A percentile compares a stretch with the other conserved stretches of the same genome.
These are phyloP conservation scores for Acorus calamus DNA, from an alignment of 106 monocot species.

Conservation along the genomic window DNA sequence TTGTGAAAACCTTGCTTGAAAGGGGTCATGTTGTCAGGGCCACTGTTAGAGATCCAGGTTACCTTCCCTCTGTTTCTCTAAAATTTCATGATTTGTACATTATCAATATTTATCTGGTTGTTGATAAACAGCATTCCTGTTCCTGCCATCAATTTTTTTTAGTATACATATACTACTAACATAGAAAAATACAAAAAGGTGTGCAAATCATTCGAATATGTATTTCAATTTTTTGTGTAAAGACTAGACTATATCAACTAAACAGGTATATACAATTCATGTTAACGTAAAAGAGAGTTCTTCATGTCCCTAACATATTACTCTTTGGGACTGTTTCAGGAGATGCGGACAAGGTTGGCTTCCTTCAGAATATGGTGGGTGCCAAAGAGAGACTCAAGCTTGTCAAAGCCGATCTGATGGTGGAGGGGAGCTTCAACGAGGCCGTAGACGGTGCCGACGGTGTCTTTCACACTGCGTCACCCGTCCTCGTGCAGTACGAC, in stretches of 20 bases:
- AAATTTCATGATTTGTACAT: no score
- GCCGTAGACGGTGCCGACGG: conserved; percentile 76
- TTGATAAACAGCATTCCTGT: no score
- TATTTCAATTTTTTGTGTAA: no score
- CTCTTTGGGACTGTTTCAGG: conserved; percentile 6
- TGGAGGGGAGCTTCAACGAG: conserved; percentile 69
- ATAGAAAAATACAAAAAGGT: no score
- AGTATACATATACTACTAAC: background rate
- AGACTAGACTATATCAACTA: background rate
- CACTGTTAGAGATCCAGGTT: conserved; percentile 82
- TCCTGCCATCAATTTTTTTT: background rate
- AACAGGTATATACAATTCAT: background rate
- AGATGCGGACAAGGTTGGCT: conserved; percentile 57
- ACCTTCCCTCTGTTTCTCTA: background rate
- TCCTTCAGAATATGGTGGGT: conserved; percentile 48
- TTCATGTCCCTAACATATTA: background rate
- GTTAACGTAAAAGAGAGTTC: no score
- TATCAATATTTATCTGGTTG: no score
- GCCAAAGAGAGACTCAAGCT: conserved; percentile 68
- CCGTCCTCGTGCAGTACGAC: conserved; percentile 33
- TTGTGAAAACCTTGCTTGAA: conserved; percentile 47
- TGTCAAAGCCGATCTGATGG: conserved; percentile 65
- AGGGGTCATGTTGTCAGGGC: conserved; percentile 68
- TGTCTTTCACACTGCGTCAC: conserved; percentile 88
- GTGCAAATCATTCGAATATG: no score